Evolutionary conservation across 1,284 basidiomycete genomes (phyloP), one percentile per base, ranked within the genome.

Genomic region (Irpex sp.): DNA sequence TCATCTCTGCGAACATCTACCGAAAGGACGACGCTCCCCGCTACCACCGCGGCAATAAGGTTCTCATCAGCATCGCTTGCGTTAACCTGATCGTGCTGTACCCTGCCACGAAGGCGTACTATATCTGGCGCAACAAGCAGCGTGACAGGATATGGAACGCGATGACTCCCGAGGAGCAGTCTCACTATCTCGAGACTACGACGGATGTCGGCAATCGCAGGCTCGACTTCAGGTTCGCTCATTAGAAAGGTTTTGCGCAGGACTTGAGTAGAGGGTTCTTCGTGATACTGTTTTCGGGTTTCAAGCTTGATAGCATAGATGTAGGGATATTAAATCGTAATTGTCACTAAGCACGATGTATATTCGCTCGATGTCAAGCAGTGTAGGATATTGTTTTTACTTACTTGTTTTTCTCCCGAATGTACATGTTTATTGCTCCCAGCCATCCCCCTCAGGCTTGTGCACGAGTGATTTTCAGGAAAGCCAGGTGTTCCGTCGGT

Each of bases 41-140:
- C 65, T 85, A 85, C 69, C 75, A 75, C 17, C 79, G 82, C 15
- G 85, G 85, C 5, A 85, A 85, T 64, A 71, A 71, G 31, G 73
- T 74, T 7, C 77, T 81, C 37, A 83, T 85, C 21, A 71, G 67
- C 31, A 81, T 86, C 52, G 77, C 76, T 64, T 69, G 68, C 15
- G 71, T 85, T 70, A 85, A 85, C 66, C 61, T 83, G n/a, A 1
- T 77, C 13, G 64, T 85, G 44, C 64, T 86, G 59, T 86, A 85
- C 65, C 83, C 83, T 15, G 74, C 72, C 5, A 82, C 81, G 7
- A 82, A 85, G 65, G 62, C 70, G 2, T 86, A 83, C 67, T 85
- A 85, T 62, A 68, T 79, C 11, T 84, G 80, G 81, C 75, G 82
- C 2, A 85, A 86, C 66, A 73, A 72, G 52, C 79, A 80, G 69